Evolutionary conservation across 2,329 filamentous ascomycete genomes (phyloP).

Genomic region (Mollisia scopiformis): DNA sequence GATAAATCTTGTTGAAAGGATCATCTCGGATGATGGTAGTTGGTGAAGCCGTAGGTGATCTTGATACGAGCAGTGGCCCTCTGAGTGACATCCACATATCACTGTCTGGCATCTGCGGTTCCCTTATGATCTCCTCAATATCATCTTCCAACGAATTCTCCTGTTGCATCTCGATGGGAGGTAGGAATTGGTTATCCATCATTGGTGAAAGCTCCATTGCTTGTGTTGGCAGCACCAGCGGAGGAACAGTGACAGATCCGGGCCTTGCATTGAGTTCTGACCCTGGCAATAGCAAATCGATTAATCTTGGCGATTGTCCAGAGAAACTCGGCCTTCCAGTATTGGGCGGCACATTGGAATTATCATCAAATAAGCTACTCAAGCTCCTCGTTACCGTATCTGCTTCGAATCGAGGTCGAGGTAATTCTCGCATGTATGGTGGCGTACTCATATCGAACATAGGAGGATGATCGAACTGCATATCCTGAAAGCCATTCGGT

Average conservation of each 20-base stretch:
- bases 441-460: conserved; percentile 38
- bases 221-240: conserved; percentile 21
- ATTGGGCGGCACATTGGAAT: conserved; percentile 33
- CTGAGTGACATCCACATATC: conserved; percentile 31
- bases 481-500: conserved; percentile 22
- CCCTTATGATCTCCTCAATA: conserved; percentile 57
- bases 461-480: conserved; percentile 30
- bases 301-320: conserved; percentile 49
- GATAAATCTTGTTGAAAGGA: conserved; percentile 40
- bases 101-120: conserved; percentile 28
- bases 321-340: conserved; percentile 39
- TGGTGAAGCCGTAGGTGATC: conserved; percentile 27
- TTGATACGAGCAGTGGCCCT: conserved; percentile 26
- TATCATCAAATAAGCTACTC: conserved; percentile 41
- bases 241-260: conserved; percentile 29
- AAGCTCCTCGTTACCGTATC: conserved; percentile 40
- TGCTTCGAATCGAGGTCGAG: conserved; percentile 36
- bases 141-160: conserved; percentile 46
- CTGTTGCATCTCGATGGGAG: conserved; percentile 27
- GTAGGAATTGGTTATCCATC: conserved; percentile 27
- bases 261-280: conserved; percentile 46
- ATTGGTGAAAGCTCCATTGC: conserved; percentile 24
- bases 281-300: conserved; percentile 51
- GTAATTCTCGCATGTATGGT: conserved; percentile 31
- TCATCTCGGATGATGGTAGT: conserved; percentile 20